Percentiles rank a stretch among this genome's conserved stretches.
Conservation (phyloP, 495 filamentous ascomycete species). For the Podospora bellae-mahoneyi region DNA sequence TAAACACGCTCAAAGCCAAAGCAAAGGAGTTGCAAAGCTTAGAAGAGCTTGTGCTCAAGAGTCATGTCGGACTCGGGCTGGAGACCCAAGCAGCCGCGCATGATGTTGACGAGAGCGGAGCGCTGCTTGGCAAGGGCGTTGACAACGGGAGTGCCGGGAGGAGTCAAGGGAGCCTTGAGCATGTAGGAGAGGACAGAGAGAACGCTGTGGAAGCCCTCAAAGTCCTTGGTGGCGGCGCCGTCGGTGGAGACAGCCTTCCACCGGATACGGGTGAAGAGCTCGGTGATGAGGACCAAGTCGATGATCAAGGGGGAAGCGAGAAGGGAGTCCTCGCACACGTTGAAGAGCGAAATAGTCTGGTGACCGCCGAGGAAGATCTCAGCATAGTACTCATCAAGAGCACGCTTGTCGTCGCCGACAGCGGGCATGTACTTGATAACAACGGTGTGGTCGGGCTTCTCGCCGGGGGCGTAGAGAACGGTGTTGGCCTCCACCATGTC, state of each 20-base stretch:
- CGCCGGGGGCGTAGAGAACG: slow-evolving; percentile 81
- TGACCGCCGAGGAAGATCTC: slow-evolving; percentile 99
- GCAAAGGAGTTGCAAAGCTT: slow-evolving; percentile 12
- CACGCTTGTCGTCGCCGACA: slow-evolving; percentile 98
- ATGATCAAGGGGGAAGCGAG: slow-evolving; percentile 98
- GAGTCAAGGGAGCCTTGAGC: slow-evolving; percentile 97
- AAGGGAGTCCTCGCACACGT: slow-evolving; percentile 97
- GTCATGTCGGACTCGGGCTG: slow-evolving; percentile 99
- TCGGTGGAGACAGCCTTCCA: slow-evolving; percentile 67
- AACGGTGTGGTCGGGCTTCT: slow-evolving; percentile 85
- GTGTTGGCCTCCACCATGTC: slow-evolving; percentile 97
- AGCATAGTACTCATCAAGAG: slow-evolving; percentile 96
- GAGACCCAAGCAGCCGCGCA: slow-evolving; percentile 95
- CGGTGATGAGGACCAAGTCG: slow-evolving; percentile 84
- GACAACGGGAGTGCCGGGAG: slow-evolving; percentile 91
- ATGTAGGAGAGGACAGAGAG: slow-evolving; percentile 98
- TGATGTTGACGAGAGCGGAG: slow-evolving; percentile 92
- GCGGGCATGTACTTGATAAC: slow-evolving; percentile 99
- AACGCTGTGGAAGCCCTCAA: slow-evolving; percentile 93
- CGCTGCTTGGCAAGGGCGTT: slow-evolving; percentile 97
- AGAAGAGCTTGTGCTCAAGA: slow-evolving; percentile 96
- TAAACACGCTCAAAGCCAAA: not conserved
- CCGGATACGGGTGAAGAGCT: slow-evolving; percentile 97
- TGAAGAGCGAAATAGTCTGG: slow-evolving; percentile 96
- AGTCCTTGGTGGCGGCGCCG: slow-evolving; percentile 59